phyloP scores from a whole-genome alignment of 805 yeast genomes.

The Nematodospora valgi region DNA sequence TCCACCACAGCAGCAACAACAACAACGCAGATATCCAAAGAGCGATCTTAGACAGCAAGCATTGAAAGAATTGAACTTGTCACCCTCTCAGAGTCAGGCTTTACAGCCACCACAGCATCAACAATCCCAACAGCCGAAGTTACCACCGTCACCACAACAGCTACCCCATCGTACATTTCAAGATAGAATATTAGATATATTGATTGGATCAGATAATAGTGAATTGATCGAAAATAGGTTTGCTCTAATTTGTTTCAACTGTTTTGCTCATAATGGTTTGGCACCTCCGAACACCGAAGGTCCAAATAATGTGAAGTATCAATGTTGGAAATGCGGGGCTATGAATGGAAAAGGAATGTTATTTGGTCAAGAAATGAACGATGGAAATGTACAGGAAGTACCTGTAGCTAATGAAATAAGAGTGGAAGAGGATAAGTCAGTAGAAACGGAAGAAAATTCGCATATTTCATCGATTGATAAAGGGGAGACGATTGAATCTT shows the following conservation, averaged over 20 bases:
- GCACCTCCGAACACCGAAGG: constrained; percentile 64
- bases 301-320: constrained; percentile 50
- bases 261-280: constrained; percentile 72
- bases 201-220: constrained; percentile 56
- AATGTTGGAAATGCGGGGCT: constrained; percentile 64
- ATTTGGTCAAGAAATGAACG: constrained; percentile 1
- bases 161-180: constrained; percentile 21
- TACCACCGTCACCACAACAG: too few relatives aligned
- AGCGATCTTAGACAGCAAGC: constrained; percentile 2
- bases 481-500: background rate
- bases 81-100: background rate
- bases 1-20: constrained; percentile 4
- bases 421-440: constrained; percentile 1
- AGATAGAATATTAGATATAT: constrained; percentile 35
- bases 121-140: background rate
- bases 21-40: background rate
- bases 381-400: background rate
- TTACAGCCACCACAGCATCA: constrained; percentile 1
- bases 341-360: constrained; percentile 26
- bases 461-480: background rate
- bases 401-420: background rate
- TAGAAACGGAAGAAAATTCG: background rate
- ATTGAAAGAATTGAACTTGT: constrained; percentile 9
- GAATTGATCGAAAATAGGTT: constrained; percentile 58
- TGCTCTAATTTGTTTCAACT: constrained; percentile 69